Percentiles rank a stretch among this genome's conserved stretches.
Evolutionary conservation across 108 stramenopile species (phyloP).

Genomic region (Nitzschia inconspicua): DNA sequence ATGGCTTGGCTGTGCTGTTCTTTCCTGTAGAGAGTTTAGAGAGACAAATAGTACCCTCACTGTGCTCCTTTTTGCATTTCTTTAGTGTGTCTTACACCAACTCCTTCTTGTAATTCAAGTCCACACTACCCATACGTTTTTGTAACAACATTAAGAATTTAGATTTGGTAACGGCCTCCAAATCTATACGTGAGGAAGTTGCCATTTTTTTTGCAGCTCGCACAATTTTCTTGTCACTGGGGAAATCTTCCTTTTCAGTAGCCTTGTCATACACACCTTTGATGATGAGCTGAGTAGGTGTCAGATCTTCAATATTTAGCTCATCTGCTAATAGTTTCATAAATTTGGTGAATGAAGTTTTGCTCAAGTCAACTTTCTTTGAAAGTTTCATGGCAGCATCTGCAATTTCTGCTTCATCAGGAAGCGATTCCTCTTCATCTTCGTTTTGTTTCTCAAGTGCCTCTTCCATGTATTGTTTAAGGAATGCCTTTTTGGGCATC

Average conservation of each 20-base stretch:
- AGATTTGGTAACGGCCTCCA: no score
- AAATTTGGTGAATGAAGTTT: neutral
- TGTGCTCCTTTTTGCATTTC: no score
- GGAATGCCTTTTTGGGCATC: neutral
- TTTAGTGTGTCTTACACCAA: no score
- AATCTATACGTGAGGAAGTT: neutral
- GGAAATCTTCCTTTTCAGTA: neutral
- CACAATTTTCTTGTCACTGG: neutral
- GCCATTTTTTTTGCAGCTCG: neutral
- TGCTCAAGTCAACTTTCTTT: neutral
- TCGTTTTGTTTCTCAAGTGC: neutral
- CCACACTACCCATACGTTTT: no score
- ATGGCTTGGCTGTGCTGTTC: no score
- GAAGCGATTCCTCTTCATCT: neutral
- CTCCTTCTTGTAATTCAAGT: no score
- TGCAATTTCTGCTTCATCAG: neutral
- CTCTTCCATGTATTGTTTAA: neutral
- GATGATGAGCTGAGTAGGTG: neutral
- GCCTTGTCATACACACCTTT: no score
- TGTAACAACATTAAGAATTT: no score
- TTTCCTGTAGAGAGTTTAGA: no score
- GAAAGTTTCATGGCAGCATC: neutral
- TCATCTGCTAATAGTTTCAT: neutral
- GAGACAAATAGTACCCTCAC: no score
- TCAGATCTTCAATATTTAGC: neutral